phyloP scores from a whole-genome alignment of 352 stramenopile species.

The Pythium coloratum region DNA sequence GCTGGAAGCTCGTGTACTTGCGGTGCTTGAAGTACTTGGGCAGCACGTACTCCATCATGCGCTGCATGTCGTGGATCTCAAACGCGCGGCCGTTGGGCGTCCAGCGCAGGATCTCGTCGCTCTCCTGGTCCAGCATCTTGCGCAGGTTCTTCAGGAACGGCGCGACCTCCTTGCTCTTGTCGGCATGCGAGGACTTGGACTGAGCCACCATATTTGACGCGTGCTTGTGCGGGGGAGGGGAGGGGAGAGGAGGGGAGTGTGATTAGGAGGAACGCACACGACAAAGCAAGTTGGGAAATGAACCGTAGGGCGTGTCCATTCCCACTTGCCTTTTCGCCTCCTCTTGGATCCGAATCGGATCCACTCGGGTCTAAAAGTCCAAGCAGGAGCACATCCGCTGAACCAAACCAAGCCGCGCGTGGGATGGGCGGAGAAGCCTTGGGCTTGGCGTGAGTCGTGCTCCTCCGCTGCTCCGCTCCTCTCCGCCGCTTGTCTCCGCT shows the following conservation, averaged over 20 bases:
- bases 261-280: not conserved
- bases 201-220: not conserved
- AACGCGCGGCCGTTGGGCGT: constrained; percentile 62
- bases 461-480: too few species aligned
- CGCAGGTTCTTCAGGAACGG: constrained; percentile 30
- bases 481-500: too few species aligned
- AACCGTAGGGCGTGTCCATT: not conserved
- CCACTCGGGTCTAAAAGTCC: not conserved
- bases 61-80: constrained; percentile 70
- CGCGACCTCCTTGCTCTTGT: constrained; percentile 35
- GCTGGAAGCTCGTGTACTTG: constrained; percentile 52
- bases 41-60: constrained; percentile 58
- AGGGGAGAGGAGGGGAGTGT: not conserved
- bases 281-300: constrained; percentile 14
- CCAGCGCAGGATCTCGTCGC: constrained; percentile 38
- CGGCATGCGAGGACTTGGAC: not conserved
- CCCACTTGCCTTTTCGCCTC: not conserved
- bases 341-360: not conserved
- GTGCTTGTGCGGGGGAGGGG: not conserved
- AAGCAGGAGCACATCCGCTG: not conserved
- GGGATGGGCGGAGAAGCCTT: too few species aligned
- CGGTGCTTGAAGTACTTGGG: constrained; percentile 87
- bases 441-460: too few species aligned
- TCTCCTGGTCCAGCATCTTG: constrained; percentile 21
- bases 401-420: not conserved